Percentiles rank a stretch among this genome's conserved stretches.
Conservation (phyloP, 306 rosid species). For the Comarum palustre region DNA sequence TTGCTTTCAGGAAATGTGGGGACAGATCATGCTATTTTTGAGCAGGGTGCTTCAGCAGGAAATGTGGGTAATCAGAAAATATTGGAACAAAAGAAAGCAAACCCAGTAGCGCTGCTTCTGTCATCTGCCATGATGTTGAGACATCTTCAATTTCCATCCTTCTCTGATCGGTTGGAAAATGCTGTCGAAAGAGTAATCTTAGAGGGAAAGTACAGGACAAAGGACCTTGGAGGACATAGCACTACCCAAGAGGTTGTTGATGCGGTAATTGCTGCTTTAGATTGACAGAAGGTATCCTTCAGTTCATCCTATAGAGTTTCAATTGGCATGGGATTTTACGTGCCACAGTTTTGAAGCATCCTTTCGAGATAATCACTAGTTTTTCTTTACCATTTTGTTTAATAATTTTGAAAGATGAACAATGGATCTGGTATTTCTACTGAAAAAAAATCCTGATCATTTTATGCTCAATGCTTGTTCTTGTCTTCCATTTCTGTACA, state of each 20-base stretch:
- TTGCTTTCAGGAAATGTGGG: constrained; percentile 72
- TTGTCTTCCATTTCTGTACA: not conserved
- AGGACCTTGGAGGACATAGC: constrained; percentile 79
- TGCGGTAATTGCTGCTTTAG: constrained; percentile 56
- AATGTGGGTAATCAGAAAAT: constrained; percentile 60
- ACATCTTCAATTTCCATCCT: constrained; percentile 79
- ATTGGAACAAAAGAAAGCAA: constrained; percentile 58
- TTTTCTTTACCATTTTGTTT: not conserved
- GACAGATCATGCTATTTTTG: constrained; percentile 69
- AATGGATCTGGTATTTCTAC: not conserved
- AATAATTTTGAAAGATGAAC: constrained; percentile 7
- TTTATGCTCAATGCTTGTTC: not conserved
- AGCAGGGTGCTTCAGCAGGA: constrained; percentile 95
- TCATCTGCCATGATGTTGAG: constrained; percentile 91
- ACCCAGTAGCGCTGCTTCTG: constrained; percentile 80
- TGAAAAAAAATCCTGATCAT: not conserved
- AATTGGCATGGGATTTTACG: constrained; percentile 10
- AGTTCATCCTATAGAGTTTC: constrained; percentile 5
- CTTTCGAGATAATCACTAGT: too few species aligned
- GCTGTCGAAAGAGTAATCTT: constrained; percentile 58
- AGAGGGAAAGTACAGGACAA: constrained; percentile 58
- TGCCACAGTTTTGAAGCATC: not conserved
- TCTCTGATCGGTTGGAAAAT: constrained; percentile 68
- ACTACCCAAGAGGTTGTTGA: constrained; percentile 72
- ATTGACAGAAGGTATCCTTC: constrained; percentile 30